These are phyloP conservation scores for Thuja plicata DNA, from an alignment of 83 land plant genomes.

Conservation along the genomic window DNA sequence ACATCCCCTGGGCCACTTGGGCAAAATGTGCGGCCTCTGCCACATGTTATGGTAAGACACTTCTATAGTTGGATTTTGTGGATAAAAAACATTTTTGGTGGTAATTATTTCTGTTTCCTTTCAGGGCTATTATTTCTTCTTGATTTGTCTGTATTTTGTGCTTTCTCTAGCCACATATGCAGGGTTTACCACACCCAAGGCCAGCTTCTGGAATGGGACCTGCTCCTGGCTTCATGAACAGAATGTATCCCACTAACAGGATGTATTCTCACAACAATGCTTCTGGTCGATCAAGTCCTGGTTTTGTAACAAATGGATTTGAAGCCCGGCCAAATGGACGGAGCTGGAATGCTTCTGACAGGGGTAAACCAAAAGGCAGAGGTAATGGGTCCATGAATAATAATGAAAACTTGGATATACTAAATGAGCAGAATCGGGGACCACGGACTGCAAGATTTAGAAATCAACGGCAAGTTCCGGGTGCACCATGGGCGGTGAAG, in stretches of 20 bases:
- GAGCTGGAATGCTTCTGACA: conserved; percentile 36
- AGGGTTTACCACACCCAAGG: conserved; percentile 28
- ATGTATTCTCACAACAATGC: conserved; percentile 42
- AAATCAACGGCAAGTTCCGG: conserved; percentile 26
- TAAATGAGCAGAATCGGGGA: conserved; percentile 67
- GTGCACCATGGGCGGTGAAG: conserved; percentile 30
- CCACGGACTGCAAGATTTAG: conserved; percentile 53
- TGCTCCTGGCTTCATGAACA: conserved; percentile 39
- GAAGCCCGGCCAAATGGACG: conserved; percentile 39
- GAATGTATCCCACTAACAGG: conserved; percentile 45
- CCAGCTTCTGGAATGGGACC: conserved; percentile 52
- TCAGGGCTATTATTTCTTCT: neutral
- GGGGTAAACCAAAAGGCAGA: conserved; percentile 38
- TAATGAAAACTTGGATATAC: conserved; percentile 47
- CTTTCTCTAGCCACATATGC: neutral
- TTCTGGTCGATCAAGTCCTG: conserved; percentile 25
- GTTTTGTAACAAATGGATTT: conserved; percentile 37
- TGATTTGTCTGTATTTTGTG: neutral
- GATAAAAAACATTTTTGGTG: neutral
- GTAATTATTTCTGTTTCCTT: neutral
- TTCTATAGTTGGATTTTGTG: neutral
- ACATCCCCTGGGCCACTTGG: conserved; percentile 21
- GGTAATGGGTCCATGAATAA: conserved; percentile 34
- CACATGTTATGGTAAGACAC: conserved; percentile 38
- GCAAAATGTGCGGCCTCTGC: conserved; percentile 33